Percentiles rank a stretch among this genome's conserved stretches.
phyloP scores from a whole-genome alignment of 2,329 filamentous ascomycete species.

The Penicillium sp. region DNA sequence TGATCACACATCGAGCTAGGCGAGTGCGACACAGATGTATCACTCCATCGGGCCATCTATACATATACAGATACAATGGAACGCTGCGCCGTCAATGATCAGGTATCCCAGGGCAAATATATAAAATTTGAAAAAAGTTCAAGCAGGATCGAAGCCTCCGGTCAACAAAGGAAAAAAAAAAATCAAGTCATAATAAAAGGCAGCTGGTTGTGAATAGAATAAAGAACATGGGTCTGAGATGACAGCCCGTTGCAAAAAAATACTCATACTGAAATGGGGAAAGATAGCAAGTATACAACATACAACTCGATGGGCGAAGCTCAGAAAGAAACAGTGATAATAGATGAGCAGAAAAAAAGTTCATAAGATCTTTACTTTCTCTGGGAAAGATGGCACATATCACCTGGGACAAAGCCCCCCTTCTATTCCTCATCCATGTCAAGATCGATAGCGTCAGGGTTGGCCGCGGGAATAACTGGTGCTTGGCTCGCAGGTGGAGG shows the following conservation, averaged over 20 bases:
- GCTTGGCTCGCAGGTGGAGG: slow-evolving; percentile 37
- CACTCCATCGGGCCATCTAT: background rate
- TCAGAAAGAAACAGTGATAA: slow-evolving; percentile 4
- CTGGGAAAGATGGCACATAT: background rate
- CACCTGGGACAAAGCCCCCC: background rate
- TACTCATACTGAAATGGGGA: slow-evolving; percentile 14
- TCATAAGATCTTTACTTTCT: background rate
- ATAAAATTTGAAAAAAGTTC: background rate
- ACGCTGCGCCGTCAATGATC: background rate
- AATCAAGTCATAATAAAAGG: slow-evolving; percentile 12
- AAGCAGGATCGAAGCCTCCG: background rate
- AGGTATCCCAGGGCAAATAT: slow-evolving; percentile 3
- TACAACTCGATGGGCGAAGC: slow-evolving; percentile 9
- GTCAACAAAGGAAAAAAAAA: slow-evolving; percentile 2
- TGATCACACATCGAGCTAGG: background rate
- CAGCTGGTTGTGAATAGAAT: slow-evolving; percentile 4
- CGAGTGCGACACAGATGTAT: background rate
- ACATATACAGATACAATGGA: slow-evolving; percentile 4
- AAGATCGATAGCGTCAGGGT: slow-evolving; percentile 85
- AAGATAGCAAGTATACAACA: slow-evolving; percentile 10
- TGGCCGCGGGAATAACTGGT: slow-evolving; percentile 52
- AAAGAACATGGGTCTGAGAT: slow-evolving; percentile 6
- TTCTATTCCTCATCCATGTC: slow-evolving; percentile 45
- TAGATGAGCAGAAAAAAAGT: slow-evolving; percentile 3
- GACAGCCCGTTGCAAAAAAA: slow-evolving; percentile 9